phyloP scores from a whole-genome alignment of 331 rosid genomes.

The Prunus yedoensis region DNA sequence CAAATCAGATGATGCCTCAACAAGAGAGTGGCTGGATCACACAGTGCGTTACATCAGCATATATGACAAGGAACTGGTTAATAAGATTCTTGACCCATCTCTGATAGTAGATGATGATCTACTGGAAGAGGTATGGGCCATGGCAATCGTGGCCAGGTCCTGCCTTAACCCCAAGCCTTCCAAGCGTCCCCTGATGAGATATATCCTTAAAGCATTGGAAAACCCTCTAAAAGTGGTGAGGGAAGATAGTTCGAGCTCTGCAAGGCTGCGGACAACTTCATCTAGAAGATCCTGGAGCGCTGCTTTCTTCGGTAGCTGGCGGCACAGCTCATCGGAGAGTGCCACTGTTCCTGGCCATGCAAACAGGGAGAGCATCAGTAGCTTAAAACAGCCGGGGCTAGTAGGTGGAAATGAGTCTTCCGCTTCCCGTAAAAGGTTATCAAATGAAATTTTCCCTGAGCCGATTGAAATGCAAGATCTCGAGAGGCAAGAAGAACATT shows the following conservation, averaged over 20 bases:
- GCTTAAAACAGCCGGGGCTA: slow-evolving; percentile 62
- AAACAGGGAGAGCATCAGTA: slow-evolving; percentile 48
- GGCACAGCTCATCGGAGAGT: slow-evolving; percentile 76
- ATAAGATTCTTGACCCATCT: slow-evolving; percentile 73
- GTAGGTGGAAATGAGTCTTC: slow-evolving; percentile 65
- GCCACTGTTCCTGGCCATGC: slow-evolving; percentile 38
- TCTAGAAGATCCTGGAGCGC: slow-evolving; percentile 85
- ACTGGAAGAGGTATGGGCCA: slow-evolving; percentile 93
- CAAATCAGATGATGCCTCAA: slow-evolving; percentile 56
- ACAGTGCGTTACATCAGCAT: slow-evolving; percentile 59
- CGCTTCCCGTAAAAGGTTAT: slow-evolving; percentile 70
- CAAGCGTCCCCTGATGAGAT: slow-evolving; percentile 77
- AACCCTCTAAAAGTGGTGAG: slow-evolving; percentile 90
- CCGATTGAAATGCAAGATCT: slow-evolving; percentile 67
- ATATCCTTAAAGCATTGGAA: slow-evolving; percentile 88
- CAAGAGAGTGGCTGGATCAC: slow-evolving; percentile 73
- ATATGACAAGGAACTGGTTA: slow-evolving; percentile 64
- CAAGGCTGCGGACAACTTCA: slow-evolving; percentile 68
- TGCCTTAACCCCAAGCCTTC: slow-evolving; percentile 82
- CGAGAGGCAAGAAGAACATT: slow-evolving; percentile 50
- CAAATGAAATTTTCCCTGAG: slow-evolving; percentile 90
- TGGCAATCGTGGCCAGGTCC: slow-evolving; percentile 86
- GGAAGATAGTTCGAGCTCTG: slow-evolving; percentile 73
- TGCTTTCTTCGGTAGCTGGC: slow-evolving; percentile 85
- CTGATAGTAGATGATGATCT: slow-evolving; percentile 85